phyloP scores from a whole-genome alignment of 768 basidiomycete species.

The Lactifluus subvellereus region DNA sequence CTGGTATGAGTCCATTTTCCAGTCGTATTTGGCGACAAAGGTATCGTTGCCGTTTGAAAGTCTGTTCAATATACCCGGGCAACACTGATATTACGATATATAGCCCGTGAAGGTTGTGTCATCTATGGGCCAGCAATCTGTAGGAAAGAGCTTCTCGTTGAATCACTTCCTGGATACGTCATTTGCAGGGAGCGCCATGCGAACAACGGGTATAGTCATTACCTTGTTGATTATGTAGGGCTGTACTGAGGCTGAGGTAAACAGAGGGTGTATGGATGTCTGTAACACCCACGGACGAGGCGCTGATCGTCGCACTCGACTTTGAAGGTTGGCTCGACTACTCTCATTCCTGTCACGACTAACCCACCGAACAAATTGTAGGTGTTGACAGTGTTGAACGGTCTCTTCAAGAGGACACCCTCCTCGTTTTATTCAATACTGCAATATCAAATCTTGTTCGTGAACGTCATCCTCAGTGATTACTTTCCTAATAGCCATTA shows the following conservation, averaged over 20 bases:
- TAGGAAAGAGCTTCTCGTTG: slow-evolving; percentile 53
- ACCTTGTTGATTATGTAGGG: neutral
- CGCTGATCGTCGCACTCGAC: slow-evolving; percentile 53
- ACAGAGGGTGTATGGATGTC: slow-evolving; percentile 63
- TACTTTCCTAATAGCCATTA: slow-evolving; percentile 24
- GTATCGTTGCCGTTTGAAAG: slow-evolving; percentile 25
- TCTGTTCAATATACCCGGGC: neutral
- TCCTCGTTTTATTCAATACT: slow-evolving; percentile 59
- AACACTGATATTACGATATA: neutral
- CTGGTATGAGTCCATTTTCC: slow-evolving; percentile 62
- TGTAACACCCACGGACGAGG: slow-evolving; percentile 52
- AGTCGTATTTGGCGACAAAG: slow-evolving; percentile 56
- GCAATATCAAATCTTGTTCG: slow-evolving; percentile 58
- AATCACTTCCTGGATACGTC: slow-evolving; percentile 61
- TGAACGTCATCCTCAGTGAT: neutral
- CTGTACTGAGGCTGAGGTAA: neutral
- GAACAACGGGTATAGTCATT: slow-evolving; percentile 39
- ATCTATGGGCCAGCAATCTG: slow-evolving; percentile 65
- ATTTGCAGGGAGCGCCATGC: slow-evolving; percentile 38
- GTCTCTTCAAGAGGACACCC: slow-evolving; percentile 56
- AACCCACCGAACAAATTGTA: slow-evolving; percentile 5
- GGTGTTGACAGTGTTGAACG: slow-evolving; percentile 62
- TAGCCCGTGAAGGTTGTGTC: slow-evolving; percentile 60
- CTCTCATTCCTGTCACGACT: too few species aligned
- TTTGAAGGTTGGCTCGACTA: slow-evolving; percentile 45